Conservation (phyloP, 768 basidiomycete species). For the Russula abietina region DNA sequence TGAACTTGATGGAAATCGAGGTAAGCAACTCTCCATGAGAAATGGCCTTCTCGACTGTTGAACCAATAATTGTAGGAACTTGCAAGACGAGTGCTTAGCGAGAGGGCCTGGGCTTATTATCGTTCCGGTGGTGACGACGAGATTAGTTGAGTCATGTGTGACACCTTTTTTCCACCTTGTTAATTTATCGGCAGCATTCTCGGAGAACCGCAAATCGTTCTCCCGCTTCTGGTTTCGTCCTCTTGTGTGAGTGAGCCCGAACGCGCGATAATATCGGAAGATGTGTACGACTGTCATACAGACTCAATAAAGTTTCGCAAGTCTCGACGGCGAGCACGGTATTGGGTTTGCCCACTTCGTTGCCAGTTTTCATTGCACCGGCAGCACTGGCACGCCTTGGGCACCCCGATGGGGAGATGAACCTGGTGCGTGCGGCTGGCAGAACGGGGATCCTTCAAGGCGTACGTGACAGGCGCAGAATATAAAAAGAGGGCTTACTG, state of each 20-base stretch:
- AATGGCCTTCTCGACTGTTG: background rate
- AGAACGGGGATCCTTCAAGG: slow-evolving; percentile 41
- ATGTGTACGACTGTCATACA: slow-evolving; percentile 5
- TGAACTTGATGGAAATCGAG: slow-evolving; percentile 31
- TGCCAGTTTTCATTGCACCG: slow-evolving; percentile 40
- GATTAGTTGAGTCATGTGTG: slow-evolving; percentile 19
- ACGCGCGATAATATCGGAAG: background rate
- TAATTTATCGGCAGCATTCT: slow-evolving; percentile 20
- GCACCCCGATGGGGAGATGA: slow-evolving; percentile 46
- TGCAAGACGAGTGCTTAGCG: slow-evolving; percentile 28
- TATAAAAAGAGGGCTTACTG: background rate
- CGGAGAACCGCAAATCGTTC: slow-evolving; percentile 25
- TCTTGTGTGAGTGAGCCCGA: slow-evolving; percentile 39
- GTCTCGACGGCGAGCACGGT: slow-evolving; percentile 27
- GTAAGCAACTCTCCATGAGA: slow-evolving; percentile 15
- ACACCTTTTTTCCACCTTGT: background rate
- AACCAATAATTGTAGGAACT: slow-evolving; percentile 21
- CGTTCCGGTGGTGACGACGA: slow-evolving; percentile 30
- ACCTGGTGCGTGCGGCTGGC: slow-evolving; percentile 40
- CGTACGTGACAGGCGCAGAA: slow-evolving; percentile 31
- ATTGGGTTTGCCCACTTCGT: slow-evolving; percentile 27
- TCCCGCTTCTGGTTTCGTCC: slow-evolving; percentile 81
- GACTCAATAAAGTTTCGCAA: slow-evolving; percentile 29
- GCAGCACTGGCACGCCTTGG: slow-evolving; percentile 40
- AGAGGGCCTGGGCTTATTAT: slow-evolving; percentile 32